Evolutionary conservation across 163 green algal genomes (phyloP), one percentile per base, ranked within the genome.

Genomic region (Volvox carteri): DNA sequence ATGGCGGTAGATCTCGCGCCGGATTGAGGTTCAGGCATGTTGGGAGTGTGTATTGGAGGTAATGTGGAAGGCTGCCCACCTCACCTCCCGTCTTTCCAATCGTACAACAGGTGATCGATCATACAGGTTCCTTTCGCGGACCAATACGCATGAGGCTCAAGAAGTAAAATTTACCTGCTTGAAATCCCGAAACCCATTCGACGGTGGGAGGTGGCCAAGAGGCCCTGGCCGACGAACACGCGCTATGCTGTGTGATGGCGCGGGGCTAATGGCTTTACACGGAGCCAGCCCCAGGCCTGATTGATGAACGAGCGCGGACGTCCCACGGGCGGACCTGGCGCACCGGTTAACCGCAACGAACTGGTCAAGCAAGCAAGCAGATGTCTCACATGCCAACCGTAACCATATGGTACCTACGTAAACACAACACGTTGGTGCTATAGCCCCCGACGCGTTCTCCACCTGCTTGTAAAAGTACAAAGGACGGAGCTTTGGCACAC

Each of bases 61-160:
- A n/a, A n/a, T n/a, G n/a, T n/a, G n/a, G n/a, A n/a, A n/a, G n/a
- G n/a, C n/a, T n/a, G n/a, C n/a, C n/a, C n/a, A n/a, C n/a, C n/a
- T n/a, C n/a, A n/a, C n/a, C n/a, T n/a, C n/a, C n/a, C n/a, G n/a
- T n/a, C n/a, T n/a, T n/a, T 35, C 37, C 3, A 39, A 50, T 35
- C 6, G 4, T 44, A 65, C 28, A 14, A 50, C 80, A 67, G 60
- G 60, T 58, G 3, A 68, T 67, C 30, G 33, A 78, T 28, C 62
- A 62, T n/a, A 48, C 78, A 35, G 39, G 41, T 37, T 7, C 52
- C 7, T 74, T 85, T 56, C 52, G 52, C 7, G 77, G 77, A 46
- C 77, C 77, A 35, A 73, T 85, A 28, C 78, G 60, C 6, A 62
- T 76, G 0, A 86, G 70, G 30, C 73, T 42, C 39, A 65, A 80